These are phyloP conservation scores for Tripterygium wilfordii DNA, from an alignment of 177 flowering plant genomes.

Conservation along the genomic window DNA sequence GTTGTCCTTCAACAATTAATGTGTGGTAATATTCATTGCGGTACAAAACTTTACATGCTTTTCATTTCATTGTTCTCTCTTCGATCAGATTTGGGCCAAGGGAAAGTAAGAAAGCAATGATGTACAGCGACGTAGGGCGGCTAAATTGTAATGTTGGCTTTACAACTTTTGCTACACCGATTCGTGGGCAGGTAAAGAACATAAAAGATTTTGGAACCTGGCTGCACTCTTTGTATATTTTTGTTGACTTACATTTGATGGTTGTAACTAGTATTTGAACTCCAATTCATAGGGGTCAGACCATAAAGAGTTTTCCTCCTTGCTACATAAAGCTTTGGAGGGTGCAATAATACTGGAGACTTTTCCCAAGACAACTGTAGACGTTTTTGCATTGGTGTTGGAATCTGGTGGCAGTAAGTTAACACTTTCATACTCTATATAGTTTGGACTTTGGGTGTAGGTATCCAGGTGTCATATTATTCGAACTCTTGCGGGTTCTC, in stretches of 20 bases:
- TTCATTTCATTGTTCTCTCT: background rate
- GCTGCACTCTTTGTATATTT: background rate
- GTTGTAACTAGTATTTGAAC: background rate
- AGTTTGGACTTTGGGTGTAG: background rate
- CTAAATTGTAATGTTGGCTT: conserved; percentile 87
- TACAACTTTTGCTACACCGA: conserved; percentile 68
- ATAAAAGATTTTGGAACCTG: background rate
- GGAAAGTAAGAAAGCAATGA: conserved; percentile 97
- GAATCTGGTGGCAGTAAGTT: conserved; percentile 97
- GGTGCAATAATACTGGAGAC: conserved; percentile 85
- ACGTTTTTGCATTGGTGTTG: conserved; percentile 90
- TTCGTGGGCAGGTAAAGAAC: conserved; percentile 71
- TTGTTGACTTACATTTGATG: too few relatives aligned
- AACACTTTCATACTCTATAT: conserved; percentile 3
- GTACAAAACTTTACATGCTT: background rate
- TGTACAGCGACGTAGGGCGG: conserved; percentile 86
- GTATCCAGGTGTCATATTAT: too few relatives aligned
- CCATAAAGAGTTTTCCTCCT: conserved; percentile 71
- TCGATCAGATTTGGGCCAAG: conserved; percentile 88
- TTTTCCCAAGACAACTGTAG: conserved; percentile 97
- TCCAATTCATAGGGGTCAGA: conserved; percentile 56
- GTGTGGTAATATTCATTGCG: too few relatives aligned
- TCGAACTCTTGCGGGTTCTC: too few relatives aligned
- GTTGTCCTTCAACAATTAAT: too few relatives aligned
- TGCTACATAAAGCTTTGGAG: conserved; percentile 94